Base-by-base conservation (phyloP, 441 rosid genomes). In the Syzygium malaccense region DNA sequence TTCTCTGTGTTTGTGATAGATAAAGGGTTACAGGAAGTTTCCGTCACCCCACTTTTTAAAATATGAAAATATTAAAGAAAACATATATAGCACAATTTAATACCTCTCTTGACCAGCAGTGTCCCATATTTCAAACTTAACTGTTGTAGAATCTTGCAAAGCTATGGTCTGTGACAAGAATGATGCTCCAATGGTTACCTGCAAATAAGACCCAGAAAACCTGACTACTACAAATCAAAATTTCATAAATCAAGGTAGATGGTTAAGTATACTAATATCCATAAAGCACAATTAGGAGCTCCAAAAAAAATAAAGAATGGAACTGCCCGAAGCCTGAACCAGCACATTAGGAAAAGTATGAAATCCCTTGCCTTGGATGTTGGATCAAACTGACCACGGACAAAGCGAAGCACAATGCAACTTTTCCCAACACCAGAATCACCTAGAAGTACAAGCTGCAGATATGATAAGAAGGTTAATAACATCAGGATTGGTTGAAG, bases 71-170 rank as follows among this genome's bases (percentile, higher is more conserved):
- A 55, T 51, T 32, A 85, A 45, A 85, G 62, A 55, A 55, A 54
- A 85, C 58, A 85, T 45, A 54, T 10, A 14, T 68, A 33, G 83
- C 83, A 71, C 30, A 26, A 56, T 58, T 86, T 49, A 88, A 86
- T 94, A 98, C 99, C 99, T 96, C 93, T 98, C 99, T 90, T 98
- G 99, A 55, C 99, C 99, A 85, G 99, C 99, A 87, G 99, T 98
- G 90, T 97, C 99, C 99, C 99, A 98, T 92, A 98, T 98, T 93
- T 98, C 99, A 94, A 98, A 97, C 93, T 98, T 98, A 71, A 98
- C 96, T 7, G 98, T 97, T 53, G 99, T 98, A 88, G 98, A 98
- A 92, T 98, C 99, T 93, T 97, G 99, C 94, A 98, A 93, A 60
- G 99, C 96, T 92, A 98, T 95, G 54, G 99, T 98, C 91, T 98